Conservation (phyloP, 768 basidiomycete genomes). For the Cyathus striatus region DNA sequence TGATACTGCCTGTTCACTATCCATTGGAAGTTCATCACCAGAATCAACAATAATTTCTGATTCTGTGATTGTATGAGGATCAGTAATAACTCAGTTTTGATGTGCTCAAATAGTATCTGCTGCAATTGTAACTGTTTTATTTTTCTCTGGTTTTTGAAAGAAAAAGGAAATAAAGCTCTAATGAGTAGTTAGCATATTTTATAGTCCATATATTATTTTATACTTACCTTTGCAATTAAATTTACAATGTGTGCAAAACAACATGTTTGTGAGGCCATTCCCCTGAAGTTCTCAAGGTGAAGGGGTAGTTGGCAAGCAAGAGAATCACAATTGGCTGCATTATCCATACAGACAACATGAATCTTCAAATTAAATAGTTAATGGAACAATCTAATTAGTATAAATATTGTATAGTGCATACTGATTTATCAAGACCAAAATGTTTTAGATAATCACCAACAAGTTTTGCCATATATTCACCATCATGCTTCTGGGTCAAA, state of each 20-base stretch:
- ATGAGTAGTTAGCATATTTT: conserved; percentile 2
- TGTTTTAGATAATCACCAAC: conserved; percentile 17
- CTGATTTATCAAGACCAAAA: conserved; percentile 19
- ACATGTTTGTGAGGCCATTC: conserved; percentile 8
- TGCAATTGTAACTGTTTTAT: conserved; percentile 5
- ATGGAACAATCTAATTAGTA: conserved; percentile 3
- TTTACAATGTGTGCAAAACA: conserved; percentile 27
- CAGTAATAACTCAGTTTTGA: background rate
- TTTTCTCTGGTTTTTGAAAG: conserved; percentile 12
- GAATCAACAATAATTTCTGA: conserved; percentile 3
- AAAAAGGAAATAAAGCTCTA: conserved; percentile 20
- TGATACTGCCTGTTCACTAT: conserved; percentile 9
- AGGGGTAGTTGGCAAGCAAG: conserved; percentile 13
- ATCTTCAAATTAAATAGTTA: conserved; percentile 13
- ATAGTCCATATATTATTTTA: background rate
- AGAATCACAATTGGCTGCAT: conserved; percentile 22
- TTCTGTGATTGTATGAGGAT: background rate
- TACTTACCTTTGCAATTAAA: conserved; percentile 25
- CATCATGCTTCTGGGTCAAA: conserved; percentile 19
- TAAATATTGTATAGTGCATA: conserved; percentile 8
- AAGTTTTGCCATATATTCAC: conserved; percentile 20
- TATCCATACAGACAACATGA: conserved; percentile 26
- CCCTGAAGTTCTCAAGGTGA: conserved; percentile 15
- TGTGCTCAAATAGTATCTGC: background rate
- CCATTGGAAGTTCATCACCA: background rate